phyloP scores from a whole-genome alignment of 257 asterid genomes.

The Lycium ferocissimum region DNA sequence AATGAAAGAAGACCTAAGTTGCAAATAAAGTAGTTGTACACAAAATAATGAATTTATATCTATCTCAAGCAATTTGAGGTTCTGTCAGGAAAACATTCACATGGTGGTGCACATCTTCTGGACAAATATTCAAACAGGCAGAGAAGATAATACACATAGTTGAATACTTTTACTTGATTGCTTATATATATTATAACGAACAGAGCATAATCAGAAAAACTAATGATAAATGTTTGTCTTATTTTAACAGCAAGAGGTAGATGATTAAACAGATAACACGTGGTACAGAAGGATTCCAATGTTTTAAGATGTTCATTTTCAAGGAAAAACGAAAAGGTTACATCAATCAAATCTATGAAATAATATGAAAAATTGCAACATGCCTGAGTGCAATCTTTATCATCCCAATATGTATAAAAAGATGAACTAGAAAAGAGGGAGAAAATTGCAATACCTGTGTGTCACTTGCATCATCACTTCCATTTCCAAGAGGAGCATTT shows the following conservation, averaged over 20 bases:
- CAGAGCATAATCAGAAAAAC: neutral
- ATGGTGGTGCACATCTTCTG: no score
- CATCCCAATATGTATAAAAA: neutral
- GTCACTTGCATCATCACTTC: slow-evolving; percentile 82
- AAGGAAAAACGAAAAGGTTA: neutral
- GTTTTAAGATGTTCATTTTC: neutral
- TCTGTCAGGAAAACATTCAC: neutral
- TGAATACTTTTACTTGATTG: neutral
- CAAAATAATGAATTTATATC: neutral
- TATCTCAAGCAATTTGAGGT: neutral
- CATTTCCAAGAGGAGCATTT: slow-evolving; percentile 58
- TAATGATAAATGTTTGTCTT: neutral
- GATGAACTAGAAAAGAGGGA: neutral
- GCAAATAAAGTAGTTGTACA: neutral
- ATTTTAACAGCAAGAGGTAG: neutral
- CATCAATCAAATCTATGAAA: neutral
- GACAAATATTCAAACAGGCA: neutral
- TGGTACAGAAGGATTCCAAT: neutral
- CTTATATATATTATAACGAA: neutral
- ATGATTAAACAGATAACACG: neutral
- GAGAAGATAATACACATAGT: neutral
- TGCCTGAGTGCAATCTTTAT: neutral
- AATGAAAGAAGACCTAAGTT: no score
- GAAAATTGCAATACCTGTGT: slow-evolving; percentile 51
- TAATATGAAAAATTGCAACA: neutral